Evolutionary conservation across 805 yeast genomes (phyloP).

Genomic region (Lachancea sp.): DNA sequence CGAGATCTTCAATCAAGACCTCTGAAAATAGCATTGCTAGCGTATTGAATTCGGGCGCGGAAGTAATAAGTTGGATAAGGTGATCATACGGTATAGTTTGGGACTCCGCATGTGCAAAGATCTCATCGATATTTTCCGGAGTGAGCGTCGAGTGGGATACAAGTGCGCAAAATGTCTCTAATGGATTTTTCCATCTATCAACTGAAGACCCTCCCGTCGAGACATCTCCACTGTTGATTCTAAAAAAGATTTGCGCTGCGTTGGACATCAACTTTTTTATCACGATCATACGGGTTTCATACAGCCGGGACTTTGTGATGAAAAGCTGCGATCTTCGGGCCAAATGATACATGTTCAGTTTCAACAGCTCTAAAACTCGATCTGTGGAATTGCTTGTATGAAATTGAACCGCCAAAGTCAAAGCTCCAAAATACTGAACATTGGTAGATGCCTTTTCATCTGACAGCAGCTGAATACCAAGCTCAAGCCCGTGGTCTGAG

Average conservation of each 20-base stretch:
- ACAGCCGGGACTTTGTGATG: conserved; percentile 12
- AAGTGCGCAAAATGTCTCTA: conserved; percentile 22
- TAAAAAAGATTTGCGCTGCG: conserved; percentile 27
- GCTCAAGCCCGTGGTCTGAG: conserved; percentile 23
- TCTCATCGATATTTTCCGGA: not conserved
- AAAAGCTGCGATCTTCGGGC: conserved; percentile 15
- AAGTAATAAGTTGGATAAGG: conserved; percentile 19
- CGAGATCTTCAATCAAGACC: conserved; percentile 32
- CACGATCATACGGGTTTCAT: conserved; percentile 14
- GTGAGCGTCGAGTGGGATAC: not conserved
- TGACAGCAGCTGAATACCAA: conserved; percentile 25
- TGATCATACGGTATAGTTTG: conserved; percentile 19
- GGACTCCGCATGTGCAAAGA: conserved; percentile 10
- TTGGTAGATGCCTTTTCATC: conserved; percentile 19
- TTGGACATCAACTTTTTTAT: conserved; percentile 33
- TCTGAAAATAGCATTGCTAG: conserved; percentile 25
- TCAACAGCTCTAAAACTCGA: conserved; percentile 22
- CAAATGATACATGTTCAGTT: conserved; percentile 23
- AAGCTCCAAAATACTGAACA: conserved; percentile 32
- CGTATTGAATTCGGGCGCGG: conserved; percentile 20
- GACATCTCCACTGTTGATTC: not conserved
- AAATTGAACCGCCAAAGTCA: conserved; percentile 31
- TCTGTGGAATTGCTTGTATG: conserved; percentile 16
- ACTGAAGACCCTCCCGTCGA: not conserved
- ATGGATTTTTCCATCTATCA: conserved; percentile 30